phyloP scores from a whole-genome alignment of 192 early-diverging fungal species.

The Mortierella alpina region DNA sequence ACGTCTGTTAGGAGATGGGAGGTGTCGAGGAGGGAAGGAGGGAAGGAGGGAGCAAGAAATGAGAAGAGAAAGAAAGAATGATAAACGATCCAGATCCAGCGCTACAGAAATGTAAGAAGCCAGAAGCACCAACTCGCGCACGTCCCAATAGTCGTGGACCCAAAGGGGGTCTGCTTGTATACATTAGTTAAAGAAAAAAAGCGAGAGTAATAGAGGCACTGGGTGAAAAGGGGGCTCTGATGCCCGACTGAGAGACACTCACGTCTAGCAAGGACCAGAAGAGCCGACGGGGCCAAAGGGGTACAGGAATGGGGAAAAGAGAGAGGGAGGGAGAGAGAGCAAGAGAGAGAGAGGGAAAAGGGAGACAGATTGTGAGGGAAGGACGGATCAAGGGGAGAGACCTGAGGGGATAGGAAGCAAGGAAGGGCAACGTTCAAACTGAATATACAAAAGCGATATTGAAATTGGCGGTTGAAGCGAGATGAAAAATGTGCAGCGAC shows the following conservation, averaged over 20 bases:
- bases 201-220: no score
- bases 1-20: background rate
- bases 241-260: background rate
- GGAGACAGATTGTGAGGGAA: slow-evolving; percentile 1
- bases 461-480: background rate
- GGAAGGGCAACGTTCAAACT: background rate
- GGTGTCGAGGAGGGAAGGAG: background rate
- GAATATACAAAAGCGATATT: background rate
- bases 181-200: no score
- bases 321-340: slow-evolving; percentile 1
- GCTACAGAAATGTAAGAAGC: no score
- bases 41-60: background rate
- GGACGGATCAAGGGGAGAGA: background rate
- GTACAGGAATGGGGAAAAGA: background rate
- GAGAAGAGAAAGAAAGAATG: background rate
- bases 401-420: background rate
- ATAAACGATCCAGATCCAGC: background rate
- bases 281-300: background rate
- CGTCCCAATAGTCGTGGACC: no score
- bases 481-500: no score
- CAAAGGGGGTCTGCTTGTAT: no score
- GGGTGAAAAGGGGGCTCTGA: no score
- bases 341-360: slow-evolving; percentile 2
- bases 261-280: background rate
- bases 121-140: no score